Conservation (phyloP, 73 alveolate genomes). For the Paramecium octaurelia region DNA sequence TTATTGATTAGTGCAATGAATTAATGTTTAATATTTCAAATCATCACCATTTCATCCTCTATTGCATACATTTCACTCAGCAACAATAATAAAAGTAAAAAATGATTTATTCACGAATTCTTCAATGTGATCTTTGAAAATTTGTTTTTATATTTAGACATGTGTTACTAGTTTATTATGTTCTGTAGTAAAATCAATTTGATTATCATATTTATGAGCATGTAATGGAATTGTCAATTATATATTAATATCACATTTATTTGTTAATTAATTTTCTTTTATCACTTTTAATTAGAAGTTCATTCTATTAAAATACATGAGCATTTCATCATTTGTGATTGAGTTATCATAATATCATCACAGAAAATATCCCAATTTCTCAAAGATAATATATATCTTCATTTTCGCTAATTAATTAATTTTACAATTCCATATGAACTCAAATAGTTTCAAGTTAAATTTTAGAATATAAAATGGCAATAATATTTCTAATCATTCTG, state of each 20-base stretch:
- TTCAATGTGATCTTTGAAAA: neutral
- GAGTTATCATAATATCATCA: neutral
- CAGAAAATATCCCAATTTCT: neutral
- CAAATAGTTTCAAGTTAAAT: neutral
- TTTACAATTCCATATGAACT: neutral
- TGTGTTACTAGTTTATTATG: neutral
- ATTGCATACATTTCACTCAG: conserved; percentile 27
- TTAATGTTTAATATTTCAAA: neutral
- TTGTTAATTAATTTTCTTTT: neutral
- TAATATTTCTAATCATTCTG: neutral
- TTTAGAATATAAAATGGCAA: neutral
- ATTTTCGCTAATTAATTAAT: neutral
- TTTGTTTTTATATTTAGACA: neutral
- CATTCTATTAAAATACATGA: neutral
- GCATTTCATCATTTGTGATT: neutral
- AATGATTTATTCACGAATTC: neutral
- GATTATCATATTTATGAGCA: neutral
- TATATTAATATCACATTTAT: neutral
- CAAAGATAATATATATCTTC: neutral
- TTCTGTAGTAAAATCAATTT: neutral
- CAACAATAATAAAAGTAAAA: neutral
- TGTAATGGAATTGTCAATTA: neutral
- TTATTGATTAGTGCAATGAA: neutral
- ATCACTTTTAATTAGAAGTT: neutral
- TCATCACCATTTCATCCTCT: neutral